A percentile compares a stretch with the other conserved stretches of the same genome.
phyloP scores from a whole-genome alignment of 2,329 filamentous ascomycete species.

The Trichoderma cornu-damae region DNA sequence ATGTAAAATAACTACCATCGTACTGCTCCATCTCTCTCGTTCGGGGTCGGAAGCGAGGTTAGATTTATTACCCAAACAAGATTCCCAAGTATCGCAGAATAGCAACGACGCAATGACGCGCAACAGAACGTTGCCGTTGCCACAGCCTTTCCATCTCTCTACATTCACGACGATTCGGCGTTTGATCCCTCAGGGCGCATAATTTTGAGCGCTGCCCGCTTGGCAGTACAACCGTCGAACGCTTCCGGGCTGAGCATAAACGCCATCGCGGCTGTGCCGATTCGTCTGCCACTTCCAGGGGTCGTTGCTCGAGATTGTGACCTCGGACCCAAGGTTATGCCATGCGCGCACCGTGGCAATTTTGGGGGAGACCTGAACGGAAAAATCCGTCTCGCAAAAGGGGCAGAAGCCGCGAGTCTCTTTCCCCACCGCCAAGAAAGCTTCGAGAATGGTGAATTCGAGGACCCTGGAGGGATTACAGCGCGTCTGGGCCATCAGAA shows the following conservation, averaged over 20 bases:
- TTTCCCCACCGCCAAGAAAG: background rate
- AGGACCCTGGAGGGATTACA: background rate
- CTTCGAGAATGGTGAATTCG: background rate
- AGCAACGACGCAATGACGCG: no score
- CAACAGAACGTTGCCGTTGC: no score
- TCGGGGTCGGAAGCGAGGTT: no score
- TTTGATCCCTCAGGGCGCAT: no score
- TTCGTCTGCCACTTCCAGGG: background rate
- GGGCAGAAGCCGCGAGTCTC: background rate
- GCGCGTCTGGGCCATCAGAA: background rate
- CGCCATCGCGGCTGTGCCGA: no score
- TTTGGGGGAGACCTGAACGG: background rate
- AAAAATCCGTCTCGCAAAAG: background rate
- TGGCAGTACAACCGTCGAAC: background rate
- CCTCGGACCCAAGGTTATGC: background rate
- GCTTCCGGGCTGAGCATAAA: background rate
- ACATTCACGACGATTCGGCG: no score
- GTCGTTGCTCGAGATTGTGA: background rate
- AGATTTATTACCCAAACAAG: no score
- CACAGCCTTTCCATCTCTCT: no score
- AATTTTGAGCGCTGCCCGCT: background rate
- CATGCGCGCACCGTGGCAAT: background rate
- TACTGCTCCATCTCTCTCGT: no score
- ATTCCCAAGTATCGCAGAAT: no score
- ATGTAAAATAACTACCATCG: no score